A percentile compares a stretch with the other conserved stretches of the same genome.
Evolutionary conservation across 805 yeast species (phyloP).

Genomic region (Candida alai): DNA sequence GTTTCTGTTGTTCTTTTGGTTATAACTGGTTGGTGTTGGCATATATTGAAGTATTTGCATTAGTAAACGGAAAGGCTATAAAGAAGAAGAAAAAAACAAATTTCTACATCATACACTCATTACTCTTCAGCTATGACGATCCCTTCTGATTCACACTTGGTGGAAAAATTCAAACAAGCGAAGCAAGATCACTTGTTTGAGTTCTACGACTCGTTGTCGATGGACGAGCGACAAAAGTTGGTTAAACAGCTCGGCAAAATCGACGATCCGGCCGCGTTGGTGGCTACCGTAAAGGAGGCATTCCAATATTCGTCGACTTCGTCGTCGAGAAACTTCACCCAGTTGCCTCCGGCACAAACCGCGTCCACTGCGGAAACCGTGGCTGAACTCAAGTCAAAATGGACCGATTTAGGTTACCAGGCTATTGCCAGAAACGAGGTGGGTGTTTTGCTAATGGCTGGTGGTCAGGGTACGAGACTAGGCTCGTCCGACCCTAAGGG

Average conservation of each 20-base stretch:
- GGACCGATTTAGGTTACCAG: conserved; percentile 55
- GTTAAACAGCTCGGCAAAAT: conserved; percentile 40
- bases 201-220: conserved; percentile 39
- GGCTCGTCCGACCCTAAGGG: conserved; percentile 94
- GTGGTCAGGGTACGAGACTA: conserved; percentile 96
- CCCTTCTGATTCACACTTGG: conserved; percentile 10
- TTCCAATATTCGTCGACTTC: conserved; percentile 32
- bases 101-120: not conserved
- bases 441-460: conserved; percentile 91
- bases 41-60: not conserved
- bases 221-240: conserved; percentile 32
- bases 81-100: conserved; percentile 1
- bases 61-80: no score
- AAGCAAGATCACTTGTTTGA: conserved; percentile 53
- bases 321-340: conserved; percentile 34
- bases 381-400: conserved; percentile 25
- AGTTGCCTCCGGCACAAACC: conserved; percentile 42
- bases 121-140: conserved; percentile 11
- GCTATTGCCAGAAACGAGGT: conserved; percentile 72
- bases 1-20: no score
- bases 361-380: conserved; percentile 49
- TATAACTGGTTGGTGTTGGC: conserved; percentile 1
- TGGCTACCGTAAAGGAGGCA: conserved; percentile 44
- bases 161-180: conserved; percentile 38
- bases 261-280: conserved; percentile 38